Base-by-base conservation (phyloP, 495 filamentous ascomycete species). In the Penicillium psychrofluorescens region DNA sequence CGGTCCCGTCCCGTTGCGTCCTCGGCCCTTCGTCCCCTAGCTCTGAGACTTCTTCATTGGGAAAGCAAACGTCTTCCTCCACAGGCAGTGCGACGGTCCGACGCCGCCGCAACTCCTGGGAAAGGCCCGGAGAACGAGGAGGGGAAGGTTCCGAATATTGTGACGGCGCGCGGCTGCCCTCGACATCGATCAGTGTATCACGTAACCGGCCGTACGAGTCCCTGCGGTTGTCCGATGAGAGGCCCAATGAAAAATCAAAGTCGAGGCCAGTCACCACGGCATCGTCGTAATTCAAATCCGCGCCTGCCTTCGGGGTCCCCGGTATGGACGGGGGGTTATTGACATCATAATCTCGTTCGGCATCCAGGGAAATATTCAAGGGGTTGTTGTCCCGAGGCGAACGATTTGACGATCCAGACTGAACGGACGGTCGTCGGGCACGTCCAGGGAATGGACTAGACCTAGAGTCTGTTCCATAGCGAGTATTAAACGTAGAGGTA, bases 251-350 rank as follows among this genome's bases (percentile, higher is more conserved):
- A 35, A 62, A 69, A 33, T 64, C 71, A 61, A 67, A 76, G 43
- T 66, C 70, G 30, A 58, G 64, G 35, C 67, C 77, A 41, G 65
- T 77, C 34, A 88, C 74, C 73, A 95, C 79, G 34, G 83, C 74
- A 76, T 95, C 90, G 37, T 87, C 85, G 56, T 81, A 94, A 44
- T 74, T 83, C 72, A 86, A 77, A 39, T 76, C 57, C 38, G 68
- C 56, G 43, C 78, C 75, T 46, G 79, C 28, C 38, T 68, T 67
- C 0, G 92, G 92, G 13, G 86, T 84, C 6, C 78, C 80, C 0
- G 92, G 92, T 13, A 95, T 79, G 0, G 92, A 97, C 1, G 92
- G 92, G n/a, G 92, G 92, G 54, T 95, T 95, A 55, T 98, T 98
- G 46, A 97, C 78, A 76, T 95, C 84, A 61, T 89, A 90, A 29